Evolutionary conservation across 1,139 yeast genomes (phyloP), one percentile per base, ranked within the genome.

Genomic region (Lodderomyces jiufengensis): DNA sequence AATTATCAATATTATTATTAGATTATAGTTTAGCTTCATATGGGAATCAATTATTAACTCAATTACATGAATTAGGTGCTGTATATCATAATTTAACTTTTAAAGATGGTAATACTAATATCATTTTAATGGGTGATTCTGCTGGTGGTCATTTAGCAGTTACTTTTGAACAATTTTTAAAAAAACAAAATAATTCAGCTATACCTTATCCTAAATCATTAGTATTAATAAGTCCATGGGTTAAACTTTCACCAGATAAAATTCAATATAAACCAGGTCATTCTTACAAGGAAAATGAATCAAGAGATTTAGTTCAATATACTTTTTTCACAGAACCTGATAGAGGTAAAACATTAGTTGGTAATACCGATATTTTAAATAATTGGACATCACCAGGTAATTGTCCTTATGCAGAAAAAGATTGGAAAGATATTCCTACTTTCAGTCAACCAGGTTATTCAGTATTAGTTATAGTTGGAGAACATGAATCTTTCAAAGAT

Each of bases 401-500:
- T 24, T 25, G 27, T 9, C 50, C 57, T 4, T 43, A 46, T 24
- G 26, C 29, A 8, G 13, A 34, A 13, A 41, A 52, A 35, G 63
- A 67, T 37, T 68, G 73, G 73, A 44, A 45, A 3, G 46, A 49
- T 5, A 61, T 65, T 20, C 63, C 66, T 2, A 58, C 61, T 16
- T 65, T 57, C 39, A 47, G 48, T 9, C 47, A 54, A 32, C 54
- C 59, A 3, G 45, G 52, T 1, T 45, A 43, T 36, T 57, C 57
- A 18, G 54, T 64, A 1, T 61, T 64, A 28, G 45, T 68, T 22
- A 40, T 68, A 18, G 41, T 47, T 14, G 75, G 75, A 12, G 74
- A 69, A 50, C 73, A 68, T 40, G 75, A 69, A 47, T 49, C 54
- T 20, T 65, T 69, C 43, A 53, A 73, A 41, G 73, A 68, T 45